Base-by-base conservation (phyloP, 1,284 basidiomycete genomes). In the Phylloboletellus chloephorus region DNA sequence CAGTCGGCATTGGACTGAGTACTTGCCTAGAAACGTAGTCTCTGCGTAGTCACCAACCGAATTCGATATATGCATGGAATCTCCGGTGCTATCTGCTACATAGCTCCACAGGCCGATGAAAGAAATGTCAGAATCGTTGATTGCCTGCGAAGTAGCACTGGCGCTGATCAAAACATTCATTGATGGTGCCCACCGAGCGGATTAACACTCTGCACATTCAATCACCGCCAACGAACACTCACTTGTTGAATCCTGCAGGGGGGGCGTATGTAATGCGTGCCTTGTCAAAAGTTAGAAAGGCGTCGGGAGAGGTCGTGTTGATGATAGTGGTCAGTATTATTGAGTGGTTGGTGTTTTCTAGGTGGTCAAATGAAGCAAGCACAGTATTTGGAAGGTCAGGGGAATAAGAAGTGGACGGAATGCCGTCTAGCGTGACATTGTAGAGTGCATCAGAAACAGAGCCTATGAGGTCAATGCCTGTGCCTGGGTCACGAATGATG, bases 81-180 rank as follows among this genome's bases (percentile, higher is more conserved):
- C 52, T 34, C 49, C 51, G 16, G 57, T 52, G 20, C 51, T 48
- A 45, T 61, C 58, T 16, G 61, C 53, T 22, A 60, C 43, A 46
- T 70, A 68, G 29, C 55, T 62, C 78, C 78, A 81, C 7, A 54
- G 53, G n/a, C 78, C 77, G 40, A 52, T 51, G 51, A 73, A 78
- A 3, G 65, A 57, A 39, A 79, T 61, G 32, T 63, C 39, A 13
- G 57, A 60, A 43, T 75, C 67, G 40, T 66, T 54, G 24, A 78
- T 50, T 7, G 56, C 41, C 39, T 67, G 60, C 36, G 52, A 56
- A 29, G 58, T 53, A 45, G 67, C 61, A 22, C 57, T 64, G 26
- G 58, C 51, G 48, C 74, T 77, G 52, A 50, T 50, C 39, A 44
- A 49, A 47, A 48, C 60, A 15, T 38, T 47, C 43, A 46, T 60